phyloP scores from a whole-genome alignment of 2,329 filamentous ascomycete genomes.

The Penicillium sp. region DNA sequence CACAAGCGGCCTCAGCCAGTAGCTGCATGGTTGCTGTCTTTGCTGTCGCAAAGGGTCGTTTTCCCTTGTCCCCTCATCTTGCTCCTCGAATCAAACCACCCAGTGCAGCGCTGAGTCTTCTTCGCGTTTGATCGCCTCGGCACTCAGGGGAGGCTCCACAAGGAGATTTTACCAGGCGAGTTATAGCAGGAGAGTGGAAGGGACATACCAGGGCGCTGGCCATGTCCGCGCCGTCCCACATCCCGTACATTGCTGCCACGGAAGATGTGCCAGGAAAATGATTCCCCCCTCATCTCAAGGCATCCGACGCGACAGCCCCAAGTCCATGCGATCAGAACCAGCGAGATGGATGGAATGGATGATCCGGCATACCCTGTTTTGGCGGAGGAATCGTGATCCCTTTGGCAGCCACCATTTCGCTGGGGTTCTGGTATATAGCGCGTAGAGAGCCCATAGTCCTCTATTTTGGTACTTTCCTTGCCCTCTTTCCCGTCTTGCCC shows the following conservation, averaged over 20 bases:
- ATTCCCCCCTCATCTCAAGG: slow-evolving; percentile 3
- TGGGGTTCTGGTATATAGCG: slow-evolving; percentile 21
- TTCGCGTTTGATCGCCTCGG: neutral
- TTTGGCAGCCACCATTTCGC: neutral
- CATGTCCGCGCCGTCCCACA: slow-evolving; percentile 1
- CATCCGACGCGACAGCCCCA: slow-evolving; percentile 5
- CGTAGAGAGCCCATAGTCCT: slow-evolving; percentile 13
- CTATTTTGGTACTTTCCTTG: neutral
- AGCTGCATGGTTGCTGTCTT: neutral
- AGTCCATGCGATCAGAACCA: slow-evolving; percentile 15
- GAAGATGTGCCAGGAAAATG: slow-evolving; percentile 7
- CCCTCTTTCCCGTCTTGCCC: neutral
- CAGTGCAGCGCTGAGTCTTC: neutral
- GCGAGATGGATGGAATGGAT: slow-evolving; percentile 22
- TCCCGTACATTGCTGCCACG: slow-evolving; percentile 13
- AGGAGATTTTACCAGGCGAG: neutral
- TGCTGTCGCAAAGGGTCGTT: neutral
- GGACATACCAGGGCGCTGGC: slow-evolving; percentile 1
- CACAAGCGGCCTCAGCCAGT: neutral
- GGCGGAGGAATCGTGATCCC: neutral
- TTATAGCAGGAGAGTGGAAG: neutral
- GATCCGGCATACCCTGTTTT: slow-evolving; percentile 18
- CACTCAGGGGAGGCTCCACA: neutral
- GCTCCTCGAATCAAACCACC: neutral
- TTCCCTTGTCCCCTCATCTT: neutral